Conservation (phyloP, 1,284 basidiomycete species). For the Malassezia sympodialis region DNA sequence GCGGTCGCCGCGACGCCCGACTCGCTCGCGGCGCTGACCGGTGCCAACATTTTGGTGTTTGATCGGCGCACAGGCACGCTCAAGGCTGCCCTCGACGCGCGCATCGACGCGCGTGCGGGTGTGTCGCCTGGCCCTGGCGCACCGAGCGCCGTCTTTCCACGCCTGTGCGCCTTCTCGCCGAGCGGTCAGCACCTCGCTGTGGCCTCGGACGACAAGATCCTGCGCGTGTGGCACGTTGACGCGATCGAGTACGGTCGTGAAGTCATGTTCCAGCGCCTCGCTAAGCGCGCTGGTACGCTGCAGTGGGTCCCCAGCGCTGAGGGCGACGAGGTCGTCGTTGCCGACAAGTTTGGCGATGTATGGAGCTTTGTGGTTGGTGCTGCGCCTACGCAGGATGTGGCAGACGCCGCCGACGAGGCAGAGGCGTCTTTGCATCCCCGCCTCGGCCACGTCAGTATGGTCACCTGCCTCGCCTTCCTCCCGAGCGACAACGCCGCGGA, state of each 20-base stretch:
- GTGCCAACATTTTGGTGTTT: slow-evolving; percentile 9
- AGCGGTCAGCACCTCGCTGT: slow-evolving; percentile 29
- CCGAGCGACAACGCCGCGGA: slow-evolving; percentile 7
- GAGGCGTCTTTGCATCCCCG: slow-evolving; percentile 29
- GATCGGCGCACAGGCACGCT: not conserved
- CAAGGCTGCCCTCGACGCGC: slow-evolving; percentile 2
- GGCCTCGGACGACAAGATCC: slow-evolving; percentile 40
- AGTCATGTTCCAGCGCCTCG: slow-evolving; percentile 28
- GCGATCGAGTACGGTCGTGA: slow-evolving; percentile 20
- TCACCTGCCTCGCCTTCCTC: slow-evolving; percentile 34
- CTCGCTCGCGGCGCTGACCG: slow-evolving; percentile 10
- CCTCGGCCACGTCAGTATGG: slow-evolving; percentile 39
- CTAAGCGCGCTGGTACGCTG: slow-evolving; percentile 36
- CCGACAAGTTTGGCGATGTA: slow-evolving; percentile 39
- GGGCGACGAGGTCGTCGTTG: slow-evolving; percentile 23
- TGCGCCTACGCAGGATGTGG: not conserved
- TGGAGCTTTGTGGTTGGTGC: slow-evolving; percentile 17
- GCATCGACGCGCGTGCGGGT: slow-evolving; percentile 5
- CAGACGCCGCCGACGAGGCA: slow-evolving; percentile 22
- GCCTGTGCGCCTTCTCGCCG: slow-evolving; percentile 30
- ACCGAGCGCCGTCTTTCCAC: slow-evolving; percentile 19
- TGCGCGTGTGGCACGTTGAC: slow-evolving; percentile 29
- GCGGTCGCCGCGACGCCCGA: slow-evolving; percentile 9
- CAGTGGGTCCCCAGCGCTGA: slow-evolving; percentile 23
- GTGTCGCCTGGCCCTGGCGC: not conserved